Evolutionary conservation across 2,329 filamentous ascomycete genomes (phyloP).

Genomic region (Penicillium sp.): DNA sequence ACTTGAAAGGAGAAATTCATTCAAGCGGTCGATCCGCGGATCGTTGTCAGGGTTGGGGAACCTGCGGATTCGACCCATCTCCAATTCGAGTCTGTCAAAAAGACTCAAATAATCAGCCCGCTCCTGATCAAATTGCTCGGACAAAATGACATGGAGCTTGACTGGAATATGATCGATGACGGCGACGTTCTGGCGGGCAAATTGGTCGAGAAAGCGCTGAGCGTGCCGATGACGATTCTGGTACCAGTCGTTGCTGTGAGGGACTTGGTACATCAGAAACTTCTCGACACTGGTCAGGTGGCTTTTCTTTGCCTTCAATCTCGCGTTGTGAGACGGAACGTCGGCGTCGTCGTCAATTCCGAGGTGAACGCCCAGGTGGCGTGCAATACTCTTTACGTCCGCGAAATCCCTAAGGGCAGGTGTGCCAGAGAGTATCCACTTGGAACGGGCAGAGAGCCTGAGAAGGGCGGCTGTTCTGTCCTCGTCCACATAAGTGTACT

Average conservation of each 20-base stretch:
- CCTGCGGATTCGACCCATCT: neutral
- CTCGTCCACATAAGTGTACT: constrained; percentile 59
- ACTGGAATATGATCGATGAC: constrained; percentile 48
- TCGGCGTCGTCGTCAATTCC: constrained; percentile 54
- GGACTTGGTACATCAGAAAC: constrained; percentile 55
- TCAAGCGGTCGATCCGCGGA: neutral
- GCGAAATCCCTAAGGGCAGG: constrained; percentile 59
- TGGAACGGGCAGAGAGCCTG: constrained; percentile 51
- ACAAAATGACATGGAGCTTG: constrained; percentile 45
- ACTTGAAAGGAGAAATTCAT: neutral
- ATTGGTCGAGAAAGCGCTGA: constrained; percentile 56
- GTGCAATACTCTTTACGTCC: constrained; percentile 60
- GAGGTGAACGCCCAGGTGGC: constrained; percentile 56
- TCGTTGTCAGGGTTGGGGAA: neutral
- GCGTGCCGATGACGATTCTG: constrained; percentile 51
- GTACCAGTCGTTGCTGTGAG: constrained; percentile 55
- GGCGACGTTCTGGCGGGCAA: constrained; percentile 51
- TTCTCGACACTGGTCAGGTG: constrained; percentile 49
- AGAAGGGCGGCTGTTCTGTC: constrained; percentile 46
- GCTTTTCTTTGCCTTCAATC: constrained; percentile 37
- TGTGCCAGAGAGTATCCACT: constrained; percentile 66
- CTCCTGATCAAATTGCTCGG: constrained; percentile 51
- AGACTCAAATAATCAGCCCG: neutral
- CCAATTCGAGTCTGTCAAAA: neutral
- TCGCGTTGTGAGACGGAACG: constrained; percentile 46